These are phyloP conservation scores for Vanrija sp. DNA, from an alignment of 1,284 basidiomycete genomes.

Conservation along the genomic window DNA sequence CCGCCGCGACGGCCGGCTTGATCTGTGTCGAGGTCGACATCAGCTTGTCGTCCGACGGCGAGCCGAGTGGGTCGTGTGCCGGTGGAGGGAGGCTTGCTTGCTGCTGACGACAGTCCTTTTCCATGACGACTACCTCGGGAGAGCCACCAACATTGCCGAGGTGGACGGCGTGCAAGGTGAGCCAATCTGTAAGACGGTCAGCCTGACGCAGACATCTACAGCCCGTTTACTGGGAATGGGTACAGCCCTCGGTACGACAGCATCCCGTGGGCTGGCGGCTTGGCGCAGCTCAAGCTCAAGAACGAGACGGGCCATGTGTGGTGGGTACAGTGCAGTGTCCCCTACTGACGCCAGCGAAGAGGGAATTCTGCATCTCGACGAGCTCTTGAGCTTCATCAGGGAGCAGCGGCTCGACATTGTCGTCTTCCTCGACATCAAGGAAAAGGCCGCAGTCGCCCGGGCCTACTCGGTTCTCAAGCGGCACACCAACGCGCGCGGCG, in stretches of 20 bases:
- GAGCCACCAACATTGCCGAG: background rate
- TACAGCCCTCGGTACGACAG: background rate
- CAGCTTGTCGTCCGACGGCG: background rate
- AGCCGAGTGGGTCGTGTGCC: background rate
- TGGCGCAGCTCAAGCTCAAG: background rate
- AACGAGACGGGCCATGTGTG: background rate
- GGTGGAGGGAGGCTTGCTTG: too few species aligned
- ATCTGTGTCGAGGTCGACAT: slow-evolving; percentile 1
- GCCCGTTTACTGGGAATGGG: background rate
- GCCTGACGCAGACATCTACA: background rate
- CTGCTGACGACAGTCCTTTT: background rate
- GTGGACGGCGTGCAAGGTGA: background rate
- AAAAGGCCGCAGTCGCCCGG: background rate
- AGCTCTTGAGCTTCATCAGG: background rate
- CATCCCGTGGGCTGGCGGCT: background rate
- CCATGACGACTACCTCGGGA: background rate
- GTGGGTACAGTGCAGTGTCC: background rate
- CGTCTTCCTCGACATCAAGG: background rate
- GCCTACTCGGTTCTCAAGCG: background rate
- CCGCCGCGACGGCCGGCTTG: background rate
- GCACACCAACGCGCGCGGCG: background rate
- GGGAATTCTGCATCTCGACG: background rate
- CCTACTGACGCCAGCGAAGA: too few species aligned
- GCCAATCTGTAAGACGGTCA: background rate
- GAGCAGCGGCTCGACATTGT: background rate